Conservation (phyloP, 78 protist genomes). For the Trichosphaerium sp. region DNA sequence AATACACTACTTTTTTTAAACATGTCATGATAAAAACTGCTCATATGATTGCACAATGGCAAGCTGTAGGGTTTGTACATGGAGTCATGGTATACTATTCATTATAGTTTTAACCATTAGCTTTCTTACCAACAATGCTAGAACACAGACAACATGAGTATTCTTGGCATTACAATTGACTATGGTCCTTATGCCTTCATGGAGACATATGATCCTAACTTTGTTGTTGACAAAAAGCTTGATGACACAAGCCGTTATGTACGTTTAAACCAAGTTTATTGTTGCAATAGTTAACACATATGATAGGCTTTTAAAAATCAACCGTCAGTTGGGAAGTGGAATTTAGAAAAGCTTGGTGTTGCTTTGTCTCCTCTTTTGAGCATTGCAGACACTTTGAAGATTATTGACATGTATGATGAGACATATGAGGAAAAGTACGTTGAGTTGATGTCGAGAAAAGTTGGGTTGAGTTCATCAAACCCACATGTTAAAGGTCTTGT, state of each 20-base stretch:
- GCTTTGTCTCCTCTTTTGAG: slow-evolving; percentile 14
- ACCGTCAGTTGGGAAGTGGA: slow-evolving; percentile 20
- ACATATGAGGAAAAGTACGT: too few species aligned
- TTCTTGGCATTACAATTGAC: slow-evolving; percentile 45
- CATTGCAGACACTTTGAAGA: too few species aligned
- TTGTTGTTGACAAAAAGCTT: slow-evolving; percentile 4
- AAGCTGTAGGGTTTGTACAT: slow-evolving; percentile 13
- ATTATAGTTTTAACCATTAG: too few species aligned
- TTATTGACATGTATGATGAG: too few species aligned
- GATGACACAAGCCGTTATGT: slow-evolving; percentile 26
- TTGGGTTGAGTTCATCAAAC: too few species aligned
- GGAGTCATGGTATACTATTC: too few species aligned
- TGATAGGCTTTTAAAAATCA: slow-evolving; percentile 5
- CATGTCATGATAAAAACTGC: slow-evolving; percentile 23
- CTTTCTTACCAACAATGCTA: too few species aligned
- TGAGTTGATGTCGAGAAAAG: too few species aligned
- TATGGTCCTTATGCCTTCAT: slow-evolving; percentile 58
- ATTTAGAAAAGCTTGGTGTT: background rate
- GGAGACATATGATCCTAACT: background rate
- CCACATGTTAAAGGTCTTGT: too few species aligned
- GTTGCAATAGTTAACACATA: too few species aligned
- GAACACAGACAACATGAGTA: slow-evolving; percentile 57
- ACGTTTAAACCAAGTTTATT: too few species aligned
- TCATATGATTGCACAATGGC: slow-evolving; percentile 35
- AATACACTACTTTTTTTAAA: background rate